Conservation (phyloP, 75 land plant genomes). For the Selaginella tamariscina region DNA sequence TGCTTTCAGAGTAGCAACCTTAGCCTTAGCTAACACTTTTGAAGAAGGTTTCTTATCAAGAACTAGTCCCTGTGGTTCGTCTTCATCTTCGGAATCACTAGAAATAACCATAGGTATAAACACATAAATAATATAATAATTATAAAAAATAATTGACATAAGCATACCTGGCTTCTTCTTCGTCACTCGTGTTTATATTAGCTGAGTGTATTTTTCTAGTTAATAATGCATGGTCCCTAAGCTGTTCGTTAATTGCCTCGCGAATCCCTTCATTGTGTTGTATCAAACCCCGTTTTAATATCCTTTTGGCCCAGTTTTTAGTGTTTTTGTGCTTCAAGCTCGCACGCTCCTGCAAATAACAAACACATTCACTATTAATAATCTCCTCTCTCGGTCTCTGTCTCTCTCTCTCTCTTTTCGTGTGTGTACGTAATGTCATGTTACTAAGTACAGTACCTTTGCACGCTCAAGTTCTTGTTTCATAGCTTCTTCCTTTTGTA, state of each 20-base stretch:
- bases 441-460: constrained; percentile 34
- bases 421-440: too few species aligned
- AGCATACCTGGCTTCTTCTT: constrained; percentile 15
- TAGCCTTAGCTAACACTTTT: constrained; percentile 19
- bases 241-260: constrained; percentile 75
- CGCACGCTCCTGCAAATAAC: constrained; percentile 69
- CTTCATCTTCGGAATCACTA: constrained; percentile 41
- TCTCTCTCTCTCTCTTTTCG: too few species aligned
- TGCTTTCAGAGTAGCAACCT: constrained; percentile 21
- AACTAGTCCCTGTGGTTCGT: constrained; percentile 27
- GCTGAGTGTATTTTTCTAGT: constrained; percentile 66
- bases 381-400: too few species aligned
- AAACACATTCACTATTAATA: too few species aligned
- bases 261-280: constrained; percentile 74
- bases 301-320: constrained; percentile 77
- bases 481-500: constrained; percentile 50
- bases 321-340: constrained; percentile 80
- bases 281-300: constrained; percentile 57
- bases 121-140: too few species aligned
- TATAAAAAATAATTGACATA: too few species aligned
- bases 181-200: constrained; percentile 31
- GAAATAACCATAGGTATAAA: too few species aligned
- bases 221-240: constrained; percentile 46
- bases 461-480: constrained; percentile 83
- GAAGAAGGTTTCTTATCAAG: constrained; percentile 5